Base-by-base conservation (phyloP, 495 filamentous ascomycete genomes). In the Penicillium longicatenatum region DNA sequence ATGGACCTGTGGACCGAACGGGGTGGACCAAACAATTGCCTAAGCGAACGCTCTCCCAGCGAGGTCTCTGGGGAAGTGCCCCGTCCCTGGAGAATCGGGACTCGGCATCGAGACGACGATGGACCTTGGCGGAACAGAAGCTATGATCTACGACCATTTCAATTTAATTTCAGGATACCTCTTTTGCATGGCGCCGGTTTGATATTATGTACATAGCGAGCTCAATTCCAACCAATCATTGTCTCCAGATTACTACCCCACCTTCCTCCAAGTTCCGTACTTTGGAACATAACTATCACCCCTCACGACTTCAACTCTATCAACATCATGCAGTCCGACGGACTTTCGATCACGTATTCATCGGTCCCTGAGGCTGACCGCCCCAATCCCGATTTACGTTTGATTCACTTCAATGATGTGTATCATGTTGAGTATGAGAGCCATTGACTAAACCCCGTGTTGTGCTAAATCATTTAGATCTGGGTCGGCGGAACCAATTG, bases 341-440 rank as follows among this genome's bases (percentile, higher is more conserved):
- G 76, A 45, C 57, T 71, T 10, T 73, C 77, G 54, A 64, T 77
- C 54, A 88, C 82, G 9, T 84, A 82, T 66, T 71, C 76, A 50
- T 84, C 81, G 20, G 77, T 78, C 11, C 73, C 72, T 8, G 73
- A 26, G 26, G 3, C 26, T 4, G 26, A 69, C 16, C 79, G 78
- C 19, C n/a, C n/a, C n/a, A 68, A 82, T 26, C 90, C 90, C 17
- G 88, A 89, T 71, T 75, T 96, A 24, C 84, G 92, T 26, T 68
- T 97, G 29, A 75, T 96, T 47, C 92, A 97, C 76, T 97, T 86
- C 77, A 97, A 97, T 72, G 92, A 97, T 71, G 90, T 89, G 50
- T 97, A 96, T 71, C 92, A 97, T 60, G 82, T 96, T 48, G 90
- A 94, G 79, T 83, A 75, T 57, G 74, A n/a, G 14, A 67, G 19